Conservation (phyloP, 2,329 filamentous ascomycete genomes). For the Hypoxylon sp. region DNA sequence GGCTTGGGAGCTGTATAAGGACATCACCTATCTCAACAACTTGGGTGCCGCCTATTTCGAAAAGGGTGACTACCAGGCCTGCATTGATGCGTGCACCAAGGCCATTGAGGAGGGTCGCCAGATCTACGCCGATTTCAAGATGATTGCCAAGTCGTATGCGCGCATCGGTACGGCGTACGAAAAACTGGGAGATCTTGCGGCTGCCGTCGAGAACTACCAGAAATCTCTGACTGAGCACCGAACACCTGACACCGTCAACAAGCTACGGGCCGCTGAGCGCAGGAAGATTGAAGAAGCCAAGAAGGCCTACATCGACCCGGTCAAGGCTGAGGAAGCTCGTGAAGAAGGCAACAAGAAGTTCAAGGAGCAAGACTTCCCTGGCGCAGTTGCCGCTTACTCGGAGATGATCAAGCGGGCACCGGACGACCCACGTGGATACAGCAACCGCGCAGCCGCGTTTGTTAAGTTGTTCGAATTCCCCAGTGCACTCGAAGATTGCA, state of each 20-base stretch:
- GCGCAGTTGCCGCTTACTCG: slow-evolving; percentile 90
- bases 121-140: slow-evolving; percentile 96
- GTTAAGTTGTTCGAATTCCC: slow-evolving; percentile 98
- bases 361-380: slow-evolving; percentile 96
- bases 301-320: slow-evolving; percentile 87
- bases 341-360: slow-evolving; percentile 97
- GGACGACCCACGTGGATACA: slow-evolving; percentile 93
- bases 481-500: slow-evolving; percentile 91
- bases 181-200: slow-evolving; percentile 83
- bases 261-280: slow-evolving; percentile 92
- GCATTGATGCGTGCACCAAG: slow-evolving; percentile 88
- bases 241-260: slow-evolving; percentile 91
- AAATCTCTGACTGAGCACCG: slow-evolving; percentile 96
- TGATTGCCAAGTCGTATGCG: slow-evolving; percentile 97
- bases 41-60: slow-evolving; percentile 94
- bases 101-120: slow-evolving; percentile 91
- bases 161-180: slow-evolving; percentile 96
- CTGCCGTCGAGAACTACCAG: slow-evolving; percentile 91
- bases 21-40: slow-evolving; percentile 98
- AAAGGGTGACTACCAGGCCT: slow-evolving; percentile 92
- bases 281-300: slow-evolving; percentile 82
- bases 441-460: slow-evolving; percentile 96
- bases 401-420: slow-evolving; percentile 98
- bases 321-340: slow-evolving; percentile 94
- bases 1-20: slow-evolving; percentile 94